These are phyloP conservation scores for Clarireedia hainanense DNA, from an alignment of 2,329 filamentous ascomycete genomes.

Conservation along the genomic window DNA sequence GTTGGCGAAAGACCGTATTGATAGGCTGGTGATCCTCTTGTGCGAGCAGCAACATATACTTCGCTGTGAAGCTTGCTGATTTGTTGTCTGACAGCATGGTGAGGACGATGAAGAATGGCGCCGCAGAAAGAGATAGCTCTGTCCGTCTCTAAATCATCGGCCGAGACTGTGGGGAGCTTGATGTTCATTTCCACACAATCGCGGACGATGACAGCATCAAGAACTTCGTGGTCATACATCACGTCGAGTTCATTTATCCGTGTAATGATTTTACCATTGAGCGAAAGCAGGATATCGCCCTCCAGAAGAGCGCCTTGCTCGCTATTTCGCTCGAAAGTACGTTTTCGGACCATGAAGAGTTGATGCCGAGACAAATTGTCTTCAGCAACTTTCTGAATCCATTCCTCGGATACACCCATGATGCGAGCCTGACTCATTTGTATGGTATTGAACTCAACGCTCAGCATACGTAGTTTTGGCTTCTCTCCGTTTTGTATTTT, in stretches of 20 bases:
- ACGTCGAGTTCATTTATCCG: conserved; percentile 87
- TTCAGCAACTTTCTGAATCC: conserved; percentile 83
- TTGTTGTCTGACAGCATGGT: conserved; percentile 94
- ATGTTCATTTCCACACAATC: conserved; percentile 73
- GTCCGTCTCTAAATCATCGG: conserved; percentile 85
- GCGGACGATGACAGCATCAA: conserved; percentile 81
- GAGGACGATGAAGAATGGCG: conserved; percentile 83
- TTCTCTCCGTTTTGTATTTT: conserved; percentile 74
- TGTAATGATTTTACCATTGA: conserved; percentile 90
- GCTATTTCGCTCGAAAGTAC: conserved; percentile 58
- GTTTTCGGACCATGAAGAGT: conserved; percentile 96
- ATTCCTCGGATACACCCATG: conserved; percentile 93
- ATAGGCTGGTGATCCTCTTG: conserved; percentile 74
- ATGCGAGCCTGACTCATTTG: conserved; percentile 96
- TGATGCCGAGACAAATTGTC: conserved; percentile 91
- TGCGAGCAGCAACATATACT: conserved; percentile 87
- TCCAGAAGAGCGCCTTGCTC: conserved; percentile 66
- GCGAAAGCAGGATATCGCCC: conserved; percentile 83
- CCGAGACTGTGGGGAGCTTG: conserved; percentile 75
- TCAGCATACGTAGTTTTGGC: conserved; percentile 81
- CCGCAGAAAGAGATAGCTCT: conserved; percentile 92
- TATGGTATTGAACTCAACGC: conserved; percentile 89
- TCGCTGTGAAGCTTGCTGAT: conserved; percentile 95
- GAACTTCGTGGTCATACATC: conserved; percentile 82
- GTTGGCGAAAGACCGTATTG: conserved; percentile 91